phyloP scores from a whole-genome alignment of 2,329 filamentous ascomycete species.

The Fusarium aywerte region DNA sequence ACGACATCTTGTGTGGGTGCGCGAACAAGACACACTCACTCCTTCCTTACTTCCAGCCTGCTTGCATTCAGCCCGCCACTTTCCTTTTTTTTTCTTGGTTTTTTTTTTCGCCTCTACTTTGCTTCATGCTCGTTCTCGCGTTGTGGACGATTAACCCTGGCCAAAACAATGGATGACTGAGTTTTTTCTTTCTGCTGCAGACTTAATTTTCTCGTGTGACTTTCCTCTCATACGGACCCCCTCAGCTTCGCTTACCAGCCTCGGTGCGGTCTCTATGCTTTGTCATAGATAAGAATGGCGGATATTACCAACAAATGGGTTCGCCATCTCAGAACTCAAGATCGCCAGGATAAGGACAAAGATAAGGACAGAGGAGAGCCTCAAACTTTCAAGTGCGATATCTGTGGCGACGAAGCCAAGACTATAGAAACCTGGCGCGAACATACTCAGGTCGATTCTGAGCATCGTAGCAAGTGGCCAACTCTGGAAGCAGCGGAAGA shows the following conservation, averaged over 20 bases:
- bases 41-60: not conserved
- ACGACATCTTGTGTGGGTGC: not conserved
- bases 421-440: slow-evolving; percentile 44
- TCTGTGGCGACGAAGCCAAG: slow-evolving; percentile 43
- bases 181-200: not conserved
- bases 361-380: not conserved
- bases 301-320: slow-evolving; percentile 35
- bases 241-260: slow-evolving; percentile 1
- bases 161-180: slow-evolving; percentile 14
- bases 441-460: slow-evolving; percentile 38
- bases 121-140: not conserved
- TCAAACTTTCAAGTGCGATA: slow-evolving; percentile 3
- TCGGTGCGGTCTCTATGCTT: slow-evolving; percentile 17
- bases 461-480: slow-evolving; percentile 36
- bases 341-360: slow-evolving; percentile 26
- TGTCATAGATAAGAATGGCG: slow-evolving; percentile 24
- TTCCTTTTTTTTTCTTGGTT: too few relatives aligned
- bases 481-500: slow-evolving; percentile 9
- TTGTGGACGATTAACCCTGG: not conserved
- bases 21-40: too few relatives aligned
- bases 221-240: not conserved
- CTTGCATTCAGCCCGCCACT: not conserved
- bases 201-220: not conserved
- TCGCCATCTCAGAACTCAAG: slow-evolving; percentile 24
- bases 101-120: not conserved